Conservation (phyloP, 2,329 filamentous ascomycete genomes). For the Didymosphaeria variabile region DNA sequence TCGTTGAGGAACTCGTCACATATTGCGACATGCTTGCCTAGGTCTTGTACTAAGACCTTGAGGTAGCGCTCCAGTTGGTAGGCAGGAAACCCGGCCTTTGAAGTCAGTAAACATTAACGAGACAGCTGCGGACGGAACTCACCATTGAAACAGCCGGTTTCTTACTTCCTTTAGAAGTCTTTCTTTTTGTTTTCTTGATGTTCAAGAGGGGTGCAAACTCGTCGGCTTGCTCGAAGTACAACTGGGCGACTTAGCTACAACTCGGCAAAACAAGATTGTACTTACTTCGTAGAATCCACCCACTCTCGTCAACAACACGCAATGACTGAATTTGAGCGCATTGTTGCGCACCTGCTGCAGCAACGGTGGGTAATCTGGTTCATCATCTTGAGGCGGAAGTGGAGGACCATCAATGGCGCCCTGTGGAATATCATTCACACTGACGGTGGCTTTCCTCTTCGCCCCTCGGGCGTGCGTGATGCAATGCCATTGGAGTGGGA, state of each 20-base stretch:
- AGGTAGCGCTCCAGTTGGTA: slow-evolving; percentile 92
- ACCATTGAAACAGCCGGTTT: slow-evolving; percentile 80
- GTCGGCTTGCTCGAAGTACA: slow-evolving; percentile 96
- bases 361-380: slow-evolving; percentile 81
- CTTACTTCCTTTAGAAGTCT: slow-evolving; percentile 67
- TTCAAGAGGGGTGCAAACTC: slow-evolving; percentile 86
- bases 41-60: slow-evolving; percentile 90
- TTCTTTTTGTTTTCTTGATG: slow-evolving; percentile 84
- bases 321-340: slow-evolving; percentile 90
- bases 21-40: slow-evolving; percentile 90
- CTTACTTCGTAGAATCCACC: slow-evolving; percentile 89
- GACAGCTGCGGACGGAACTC: slow-evolving; percentile 32
- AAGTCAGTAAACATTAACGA: slow-evolving; percentile 22
- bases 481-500: slow-evolving; percentile 25
- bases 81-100: slow-evolving; percentile 87
- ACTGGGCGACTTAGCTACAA: slow-evolving; percentile 45
- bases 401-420: slow-evolving; percentile 59
- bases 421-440: slow-evolving; percentile 61
- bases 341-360: slow-evolving; percentile 86
- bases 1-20: slow-evolving; percentile 90
- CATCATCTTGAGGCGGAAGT: slow-evolving; percentile 55
- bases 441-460: slow-evolving; percentile 51
- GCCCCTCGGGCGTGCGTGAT: slow-evolving; percentile 45
- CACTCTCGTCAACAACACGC: slow-evolving; percentile 88
- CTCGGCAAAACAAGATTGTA: slow-evolving; percentile 6